Base-by-base conservation (phyloP, 495 filamentous ascomycete species). In the Hypoxylon lenormandii region DNA sequence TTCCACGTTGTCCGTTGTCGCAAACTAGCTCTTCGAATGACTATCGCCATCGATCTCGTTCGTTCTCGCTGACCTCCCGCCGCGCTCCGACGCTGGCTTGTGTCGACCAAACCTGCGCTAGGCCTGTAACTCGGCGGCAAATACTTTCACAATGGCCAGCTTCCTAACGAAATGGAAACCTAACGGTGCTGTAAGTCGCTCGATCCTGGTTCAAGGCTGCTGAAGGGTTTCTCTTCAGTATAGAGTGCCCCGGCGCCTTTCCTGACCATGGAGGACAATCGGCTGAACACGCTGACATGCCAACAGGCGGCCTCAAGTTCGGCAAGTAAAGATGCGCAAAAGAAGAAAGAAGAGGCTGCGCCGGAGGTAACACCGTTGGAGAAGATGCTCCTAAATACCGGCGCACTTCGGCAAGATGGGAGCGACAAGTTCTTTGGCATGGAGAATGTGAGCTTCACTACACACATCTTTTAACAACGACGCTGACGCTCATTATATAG, bases 401-500 rank as follows among this genome's bases (percentile, higher is more conserved):
- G 93, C 11, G 84, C 93, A 0, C 79, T 94, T 60, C 86, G 93
- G 62, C 81, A 81, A 37, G 94, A 98, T 82, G 95, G 96, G 18
- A 97, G 91, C 77, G 95, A 98, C 80, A 97, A 97, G 83, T 98
- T 96, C 80, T 98, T 94, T 82, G 95, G 96, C 2, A 89, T 98
- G 83, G 95, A 98, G 79, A 98, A 98, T 82, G 93, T 97, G 83
- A 84, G 91, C 79, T 12, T 37, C 18, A 23, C 19, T 56, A 3
- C 16, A 11, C 40, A 18, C 47, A 11, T 30, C 43, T 53, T 62
- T 59, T 23, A 23, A 52, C 49, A 23, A 55, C 16, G 15, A 56
- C 46, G 50, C 74, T 76, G 21, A 72, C 64, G 61, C 69, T 72
- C 57, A 78, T 72, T 42, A 52, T 26, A 23, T 51, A 98, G 93